A percentile compares a stretch with the other conserved stretches of the same genome.
Evolutionary conservation across 768 basidiomycete species (phyloP).

Genomic region (Mycena kentingensis): DNA sequence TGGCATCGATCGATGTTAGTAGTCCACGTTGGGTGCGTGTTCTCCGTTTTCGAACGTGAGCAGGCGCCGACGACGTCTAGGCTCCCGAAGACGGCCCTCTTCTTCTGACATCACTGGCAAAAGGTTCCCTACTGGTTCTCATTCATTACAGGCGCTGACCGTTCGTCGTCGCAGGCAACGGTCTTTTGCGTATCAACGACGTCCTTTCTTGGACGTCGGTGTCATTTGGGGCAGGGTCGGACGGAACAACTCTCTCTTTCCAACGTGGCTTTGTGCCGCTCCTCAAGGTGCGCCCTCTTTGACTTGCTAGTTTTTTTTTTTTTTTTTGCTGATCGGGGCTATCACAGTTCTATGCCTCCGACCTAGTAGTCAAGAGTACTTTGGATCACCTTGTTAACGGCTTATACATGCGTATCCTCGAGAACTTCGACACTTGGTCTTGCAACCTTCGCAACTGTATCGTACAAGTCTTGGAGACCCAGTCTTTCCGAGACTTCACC

Average conservation of each 20-base stretch:
- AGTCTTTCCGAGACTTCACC: conserved; percentile 37
- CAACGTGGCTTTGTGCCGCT: conserved; percentile 58
- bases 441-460: conserved; percentile 44
- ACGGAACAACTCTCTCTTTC: conserved; percentile 49
- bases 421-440: conserved; percentile 47
- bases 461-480: conserved; percentile 34
- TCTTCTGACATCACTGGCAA: conserved; percentile 2
- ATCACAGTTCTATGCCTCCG: conserved; percentile 57
- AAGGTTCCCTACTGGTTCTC: conserved; percentile 7
- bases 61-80: too few species aligned
- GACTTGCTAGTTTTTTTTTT: background rate
- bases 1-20: conserved; percentile 40
- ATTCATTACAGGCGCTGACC: background rate
- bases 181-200: conserved; percentile 50
- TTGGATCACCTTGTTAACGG: conserved; percentile 50
- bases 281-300: conserved; percentile 41
- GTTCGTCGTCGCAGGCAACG: conserved; percentile 41
- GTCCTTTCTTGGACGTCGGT: conserved; percentile 50
- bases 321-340: background rate
- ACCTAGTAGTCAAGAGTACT: conserved; percentile 60
- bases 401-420: conserved; percentile 47
- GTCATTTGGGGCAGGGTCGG: conserved; percentile 39
- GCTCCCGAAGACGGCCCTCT: too few species aligned
- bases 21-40: conserved; percentile 45
- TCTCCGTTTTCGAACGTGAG: background rate